Base-by-base conservation (phyloP, 768 basidiomycete species). In the Suillus sp. region DNA sequence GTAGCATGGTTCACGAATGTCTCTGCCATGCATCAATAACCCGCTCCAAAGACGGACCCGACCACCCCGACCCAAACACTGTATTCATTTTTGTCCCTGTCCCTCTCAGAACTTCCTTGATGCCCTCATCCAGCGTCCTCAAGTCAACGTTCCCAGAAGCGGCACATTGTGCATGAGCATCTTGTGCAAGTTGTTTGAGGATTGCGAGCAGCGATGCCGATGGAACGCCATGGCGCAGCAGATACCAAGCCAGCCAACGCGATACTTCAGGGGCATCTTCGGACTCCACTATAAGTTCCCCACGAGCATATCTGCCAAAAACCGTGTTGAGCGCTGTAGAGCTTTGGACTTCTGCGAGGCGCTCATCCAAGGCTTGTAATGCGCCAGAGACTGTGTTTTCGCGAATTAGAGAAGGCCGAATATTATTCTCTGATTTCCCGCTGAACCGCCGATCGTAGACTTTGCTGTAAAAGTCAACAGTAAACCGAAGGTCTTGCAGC, bases 91-190 rank as follows among this genome's bases (percentile, higher is more conserved):
- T 95, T 0, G 86, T 85, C 1, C 96, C 96, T 0, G 95, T 91
- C 0, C 87, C 85, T 70, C 94, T 91, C 64, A 97, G 72, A 10
- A 97, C 93, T 70, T 96, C 91, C 68, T 86, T 89, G 65, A 99
- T 94, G 0, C 88, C 90, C 22, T 72, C 72, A 40, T 83, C 81
- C 32, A 83, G 72, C n/a, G 66, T 65, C 11, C 59, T 64, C 35
- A 74, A 58, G 54, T 81, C 74, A 16, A 62, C 59, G 0, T 83
- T 86, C 0, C 88, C 89, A 8, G 82, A 82, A 0, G 89, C 86
- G 16, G 82, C 66, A 68, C 87, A 89, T 50, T 88, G 85, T 40
- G 74, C 66, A 68, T 87, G 84, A 2, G 90, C 89, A 54, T 88
- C 85, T 16, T 78, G 78, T 0, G 89, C 91, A 1, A 92, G 80